phyloP scores from a whole-genome alignment of 768 basidiomycete species.

The Phylloporus sp. region DNA sequence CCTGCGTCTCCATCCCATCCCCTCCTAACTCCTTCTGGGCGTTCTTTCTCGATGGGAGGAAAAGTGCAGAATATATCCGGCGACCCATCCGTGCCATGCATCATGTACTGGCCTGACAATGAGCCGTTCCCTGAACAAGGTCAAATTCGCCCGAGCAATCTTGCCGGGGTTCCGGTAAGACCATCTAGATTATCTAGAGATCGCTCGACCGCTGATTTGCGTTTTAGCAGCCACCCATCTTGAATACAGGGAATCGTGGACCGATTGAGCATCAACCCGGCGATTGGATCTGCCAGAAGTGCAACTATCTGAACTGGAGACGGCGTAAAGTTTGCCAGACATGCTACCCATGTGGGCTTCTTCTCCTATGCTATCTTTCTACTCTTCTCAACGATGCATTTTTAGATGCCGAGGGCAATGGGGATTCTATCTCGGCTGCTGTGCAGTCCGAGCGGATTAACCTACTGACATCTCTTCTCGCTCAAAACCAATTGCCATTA shows the following conservation, averaged over 20 bases:
- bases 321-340: constrained; percentile 87
- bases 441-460: constrained; percentile 84
- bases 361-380: constrained; percentile 5
- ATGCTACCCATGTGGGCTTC: constrained; percentile 69
- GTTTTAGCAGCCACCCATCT: constrained; percentile 70
- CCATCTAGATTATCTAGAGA: neutral
- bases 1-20: constrained; percentile 49
- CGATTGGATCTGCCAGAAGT: constrained; percentile 80
- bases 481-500: constrained; percentile 44
- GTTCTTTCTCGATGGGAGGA: constrained; percentile 70
- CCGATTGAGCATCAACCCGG: constrained; percentile 84
- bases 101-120: constrained; percentile 92
- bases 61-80: constrained; percentile 73
- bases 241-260: constrained; percentile 85
- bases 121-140: constrained; percentile 77
- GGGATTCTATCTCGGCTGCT: constrained; percentile 79
- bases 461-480: constrained; percentile 67
- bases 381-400: constrained; percentile 6
- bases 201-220: constrained; percentile 1
- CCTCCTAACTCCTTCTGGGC: constrained; percentile 78
- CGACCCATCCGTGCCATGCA: constrained; percentile 67
- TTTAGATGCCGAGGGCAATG: constrained; percentile 81
- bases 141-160: constrained; percentile 61
- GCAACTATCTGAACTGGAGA: constrained; percentile 86
- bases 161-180: constrained; percentile 53